phyloP scores from a whole-genome alignment of 1,139 yeast species.

The Suhomyces panamericanus region DNA sequence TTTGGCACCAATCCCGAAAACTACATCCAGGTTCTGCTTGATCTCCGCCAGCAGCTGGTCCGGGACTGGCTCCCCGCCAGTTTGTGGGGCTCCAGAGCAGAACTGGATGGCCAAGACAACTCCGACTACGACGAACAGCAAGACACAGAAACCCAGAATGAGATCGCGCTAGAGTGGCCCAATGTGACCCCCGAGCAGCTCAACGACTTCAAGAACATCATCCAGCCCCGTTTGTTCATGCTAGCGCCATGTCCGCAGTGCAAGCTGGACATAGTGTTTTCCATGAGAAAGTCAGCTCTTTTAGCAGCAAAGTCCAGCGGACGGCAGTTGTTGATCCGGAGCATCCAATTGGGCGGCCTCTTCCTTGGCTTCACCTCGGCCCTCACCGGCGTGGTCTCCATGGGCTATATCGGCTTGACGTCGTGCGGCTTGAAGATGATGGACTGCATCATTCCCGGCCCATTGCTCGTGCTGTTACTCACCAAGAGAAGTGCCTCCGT shows the following conservation, averaged over 20 bases:
- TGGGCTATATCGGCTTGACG: conserved; percentile 45
- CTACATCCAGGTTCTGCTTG: conserved; percentile 2
- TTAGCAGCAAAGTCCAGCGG: conserved; percentile 25
- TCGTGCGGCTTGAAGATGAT: conserved; percentile 43
- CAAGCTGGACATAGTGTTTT: conserved; percentile 37
- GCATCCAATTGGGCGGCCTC: conserved; percentile 34
- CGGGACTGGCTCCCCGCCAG: conserved; percentile 6
- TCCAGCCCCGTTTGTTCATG: conserved; percentile 20
- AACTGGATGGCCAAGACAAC: background rate
- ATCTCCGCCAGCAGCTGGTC: conserved; percentile 1
- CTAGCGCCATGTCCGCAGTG: conserved; percentile 49
- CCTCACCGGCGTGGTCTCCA: conserved; percentile 42
- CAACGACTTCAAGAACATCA: conserved; percentile 1
- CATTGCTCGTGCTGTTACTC: conserved; percentile 33
- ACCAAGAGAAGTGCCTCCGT: conserved; percentile 15
- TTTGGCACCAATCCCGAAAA: background rate
- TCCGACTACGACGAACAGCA: background rate
- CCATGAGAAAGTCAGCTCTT: conserved; percentile 33
- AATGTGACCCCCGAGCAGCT: background rate
- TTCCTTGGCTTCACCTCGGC: conserved; percentile 44
- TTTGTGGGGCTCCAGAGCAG: conserved; percentile 3
- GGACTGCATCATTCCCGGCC: conserved; percentile 40
- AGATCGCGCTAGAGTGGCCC: background rate
- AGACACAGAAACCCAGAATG: background rate
- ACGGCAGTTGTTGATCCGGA: conserved; percentile 23